phyloP scores from a whole-genome alignment of 1,284 basidiomycete genomes.

The Mycena citricolor region DNA sequence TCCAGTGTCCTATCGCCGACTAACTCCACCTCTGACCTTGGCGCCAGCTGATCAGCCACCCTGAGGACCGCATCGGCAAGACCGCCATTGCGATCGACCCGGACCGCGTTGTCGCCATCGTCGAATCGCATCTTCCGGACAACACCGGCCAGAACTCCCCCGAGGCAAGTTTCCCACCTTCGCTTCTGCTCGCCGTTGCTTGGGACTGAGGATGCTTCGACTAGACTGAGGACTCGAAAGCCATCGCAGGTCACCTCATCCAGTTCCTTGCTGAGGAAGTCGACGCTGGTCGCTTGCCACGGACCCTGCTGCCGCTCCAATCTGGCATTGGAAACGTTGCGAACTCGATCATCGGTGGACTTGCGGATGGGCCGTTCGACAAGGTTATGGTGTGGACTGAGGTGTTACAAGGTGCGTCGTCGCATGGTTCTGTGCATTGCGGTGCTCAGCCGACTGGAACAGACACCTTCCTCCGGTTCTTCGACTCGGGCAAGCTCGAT shows the following conservation, averaged over 20 bases:
- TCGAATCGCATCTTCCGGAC: slow-evolving; percentile 45
- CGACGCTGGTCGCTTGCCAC: slow-evolving; percentile 44
- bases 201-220: slow-evolving; percentile 33
- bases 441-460: not conserved
- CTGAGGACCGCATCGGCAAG: slow-evolving; percentile 46
- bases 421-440: not conserved
- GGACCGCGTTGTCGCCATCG: slow-evolving; percentile 48
- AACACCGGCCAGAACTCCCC: slow-evolving; percentile 50
- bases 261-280: slow-evolving; percentile 48
- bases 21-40: not conserved
- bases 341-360: slow-evolving; percentile 51
- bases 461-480: slow-evolving; percentile 47
- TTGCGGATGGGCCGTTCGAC: slow-evolving; percentile 49
- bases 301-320: slow-evolving; percentile 46
- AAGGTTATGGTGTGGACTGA: slow-evolving; percentile 54
- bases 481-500: slow-evolving; percentile 48
- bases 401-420: slow-evolving; percentile 40
- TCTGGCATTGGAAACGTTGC: slow-evolving; percentile 55
- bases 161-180: slow-evolving; percentile 32
- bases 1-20: not conserved
- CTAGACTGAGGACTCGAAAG: slow-evolving; percentile 38
- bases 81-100: slow-evolving; percentile 49
- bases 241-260: slow-evolving; percentile 49
- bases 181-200: not conserved
- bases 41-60: slow-evolving; percentile 42